phyloP scores from a whole-genome alignment of 306 rosid genomes.

The Ormosia semicastrata region DNA sequence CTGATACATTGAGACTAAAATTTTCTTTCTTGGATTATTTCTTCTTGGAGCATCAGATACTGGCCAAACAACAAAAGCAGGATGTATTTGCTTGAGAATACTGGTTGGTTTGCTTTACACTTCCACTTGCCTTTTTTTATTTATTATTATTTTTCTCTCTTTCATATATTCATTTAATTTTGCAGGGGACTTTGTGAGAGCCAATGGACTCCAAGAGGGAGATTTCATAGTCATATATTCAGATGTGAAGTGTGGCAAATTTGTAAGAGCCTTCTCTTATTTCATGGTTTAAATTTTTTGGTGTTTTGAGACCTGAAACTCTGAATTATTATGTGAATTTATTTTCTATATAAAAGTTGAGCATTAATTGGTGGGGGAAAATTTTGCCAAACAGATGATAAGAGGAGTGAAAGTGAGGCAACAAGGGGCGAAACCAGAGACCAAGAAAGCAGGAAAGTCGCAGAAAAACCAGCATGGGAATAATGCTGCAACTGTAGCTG shows the following conservation, averaged over 20 bases:
- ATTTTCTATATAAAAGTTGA: background rate
- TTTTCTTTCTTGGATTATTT: conserved; percentile 8
- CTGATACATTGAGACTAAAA: conserved; percentile 21
- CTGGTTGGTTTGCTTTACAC: conserved; percentile 49
- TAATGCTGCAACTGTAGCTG: conserved; percentile 33
- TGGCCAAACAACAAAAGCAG: conserved; percentile 99
- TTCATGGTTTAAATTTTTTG: background rate
- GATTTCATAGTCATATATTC: conserved; percentile 96
- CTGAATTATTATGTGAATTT: background rate
- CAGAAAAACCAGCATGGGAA: conserved; percentile 68
- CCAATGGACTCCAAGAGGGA: conserved; percentile 98
- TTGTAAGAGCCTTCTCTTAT: conserved; percentile 39
- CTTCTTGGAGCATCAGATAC: conserved; percentile 74
- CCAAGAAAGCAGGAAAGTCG: conserved; percentile 57
- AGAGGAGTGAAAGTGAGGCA: conserved; percentile 96
- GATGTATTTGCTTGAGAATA: conserved; percentile 98
- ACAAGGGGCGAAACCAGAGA: conserved; percentile 66
- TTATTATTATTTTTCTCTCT: no score
- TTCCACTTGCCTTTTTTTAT: background rate
- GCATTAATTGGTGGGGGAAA: background rate
- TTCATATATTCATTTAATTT: background rate
- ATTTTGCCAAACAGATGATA: conserved; percentile 55
- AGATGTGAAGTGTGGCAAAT: conserved; percentile 87
- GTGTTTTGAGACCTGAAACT: background rate
- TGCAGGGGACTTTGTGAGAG: conserved; percentile 93